A percentile compares a stretch with the other conserved stretches of the same genome.
Conservation (phyloP, 257 asterid species). For the Fraxinus excelsior region DNA sequence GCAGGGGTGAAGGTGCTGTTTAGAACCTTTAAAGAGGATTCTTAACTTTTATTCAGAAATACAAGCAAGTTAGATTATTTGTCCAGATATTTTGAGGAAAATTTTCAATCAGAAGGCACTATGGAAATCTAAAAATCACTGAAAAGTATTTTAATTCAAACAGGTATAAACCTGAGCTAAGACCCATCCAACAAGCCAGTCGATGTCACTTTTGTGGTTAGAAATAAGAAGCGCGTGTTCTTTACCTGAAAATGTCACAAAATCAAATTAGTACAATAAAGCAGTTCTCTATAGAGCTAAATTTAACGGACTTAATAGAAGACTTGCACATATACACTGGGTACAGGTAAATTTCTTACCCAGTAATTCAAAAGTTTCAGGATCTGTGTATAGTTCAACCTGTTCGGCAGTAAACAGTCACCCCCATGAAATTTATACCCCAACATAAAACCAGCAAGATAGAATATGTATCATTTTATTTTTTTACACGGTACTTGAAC, state of each 20-base stretch:
- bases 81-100: slow-evolving; percentile 15
- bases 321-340: not conserved
- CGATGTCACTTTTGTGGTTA: slow-evolving; percentile 78
- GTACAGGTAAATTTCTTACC: slow-evolving; percentile 46
- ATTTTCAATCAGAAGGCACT: slow-evolving; percentile 1
- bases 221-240: slow-evolving; percentile 77
- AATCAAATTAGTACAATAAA: not conserved
- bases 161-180: slow-evolving; percentile 64
- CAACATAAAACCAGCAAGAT: slow-evolving; percentile 18
- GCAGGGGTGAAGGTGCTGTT: slow-evolving; percentile 1
- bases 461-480: slow-evolving; percentile 6
- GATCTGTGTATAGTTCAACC: slow-evolving; percentile 70
- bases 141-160: slow-evolving; percentile 19
- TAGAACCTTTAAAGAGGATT: slow-evolving; percentile 6
- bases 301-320: not conserved
- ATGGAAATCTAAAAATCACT: not conserved
- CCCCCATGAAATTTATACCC: slow-evolving; percentile 15
- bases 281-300: not conserved
- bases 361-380: slow-evolving; percentile 55
- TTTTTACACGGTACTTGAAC: slow-evolving; percentile 13
- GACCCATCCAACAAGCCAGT: slow-evolving; percentile 90
- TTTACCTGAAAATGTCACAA: slow-evolving; percentile 55
- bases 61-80: slow-evolving; percentile 13
- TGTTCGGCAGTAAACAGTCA: slow-evolving; percentile 38
- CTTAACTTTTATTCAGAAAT: slow-evolving; percentile 4